A percentile compares a stretch with the other conserved stretches of the same genome.
These are phyloP conservation scores for Aureobasidium sp. DNA, from an alignment of 2,329 filamentous ascomycete species.

Conservation along the genomic window DNA sequence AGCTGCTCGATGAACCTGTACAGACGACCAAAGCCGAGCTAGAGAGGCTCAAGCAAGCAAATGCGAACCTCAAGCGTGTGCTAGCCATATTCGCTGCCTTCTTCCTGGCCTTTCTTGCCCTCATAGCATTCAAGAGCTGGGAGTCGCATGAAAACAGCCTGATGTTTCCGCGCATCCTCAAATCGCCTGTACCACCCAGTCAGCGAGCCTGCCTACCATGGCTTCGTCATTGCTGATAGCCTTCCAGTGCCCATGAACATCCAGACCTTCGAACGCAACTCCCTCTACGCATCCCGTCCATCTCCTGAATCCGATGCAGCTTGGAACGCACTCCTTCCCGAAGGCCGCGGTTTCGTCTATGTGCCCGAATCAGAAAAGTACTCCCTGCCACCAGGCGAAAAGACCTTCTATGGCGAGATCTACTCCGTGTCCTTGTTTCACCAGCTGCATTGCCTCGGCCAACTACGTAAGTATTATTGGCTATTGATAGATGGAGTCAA, in stretches of 20 bases:
- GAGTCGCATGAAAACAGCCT: background rate
- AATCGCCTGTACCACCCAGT: background rate
- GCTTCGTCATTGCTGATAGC: background rate
- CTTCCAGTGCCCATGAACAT: constrained; percentile 18
- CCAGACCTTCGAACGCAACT: constrained; percentile 23
- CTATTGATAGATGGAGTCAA: constrained; percentile 22
- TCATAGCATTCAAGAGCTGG: constrained; percentile 8
- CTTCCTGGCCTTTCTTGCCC: background rate
- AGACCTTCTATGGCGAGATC: constrained; percentile 22
- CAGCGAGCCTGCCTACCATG: background rate
- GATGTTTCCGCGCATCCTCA: background rate
- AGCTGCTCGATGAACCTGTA: background rate
- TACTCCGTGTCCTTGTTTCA: constrained; percentile 32
- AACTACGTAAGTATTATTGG: constrained; percentile 26
- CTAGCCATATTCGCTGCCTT: background rate
- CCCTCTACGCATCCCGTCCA: constrained; percentile 21
- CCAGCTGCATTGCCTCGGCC: constrained; percentile 29
- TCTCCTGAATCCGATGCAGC: constrained; percentile 23
- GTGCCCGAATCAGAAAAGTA: constrained; percentile 21
- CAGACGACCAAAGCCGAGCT: background rate
- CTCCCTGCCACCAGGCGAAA: constrained; percentile 25
- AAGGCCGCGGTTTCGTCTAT: constrained; percentile 30
- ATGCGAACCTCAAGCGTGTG: constrained; percentile 1
- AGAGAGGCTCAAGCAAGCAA: background rate
- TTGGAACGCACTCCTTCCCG: constrained; percentile 24